Conservation (phyloP, 495 filamentous ascomycete genomes). For the Hypoxylon rickii region DNA sequence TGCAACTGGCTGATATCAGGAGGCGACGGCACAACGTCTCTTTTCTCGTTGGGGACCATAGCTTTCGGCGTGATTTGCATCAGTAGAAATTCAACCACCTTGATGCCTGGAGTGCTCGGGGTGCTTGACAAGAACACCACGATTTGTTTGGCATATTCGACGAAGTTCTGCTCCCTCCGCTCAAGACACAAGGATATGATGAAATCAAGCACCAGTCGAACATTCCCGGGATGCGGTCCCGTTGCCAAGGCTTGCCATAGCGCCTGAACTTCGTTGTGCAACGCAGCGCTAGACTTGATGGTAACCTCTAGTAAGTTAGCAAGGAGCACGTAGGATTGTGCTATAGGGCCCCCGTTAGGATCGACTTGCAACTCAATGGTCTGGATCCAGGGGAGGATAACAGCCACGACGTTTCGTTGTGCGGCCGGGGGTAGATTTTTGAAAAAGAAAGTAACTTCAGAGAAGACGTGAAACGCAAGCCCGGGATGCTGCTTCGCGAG, state of each 20-base stretch:
- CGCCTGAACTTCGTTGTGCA: slow-evolving; percentile 97
- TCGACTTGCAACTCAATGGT: slow-evolving; percentile 92
- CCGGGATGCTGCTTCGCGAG: slow-evolving; percentile 88
- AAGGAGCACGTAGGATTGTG: slow-evolving; percentile 90
- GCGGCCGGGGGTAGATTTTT: slow-evolving; percentile 76
- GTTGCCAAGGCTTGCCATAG: slow-evolving; percentile 97
- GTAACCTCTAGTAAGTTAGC: slow-evolving; percentile 97
- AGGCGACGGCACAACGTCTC: slow-evolving; percentile 70
- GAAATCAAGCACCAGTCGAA: slow-evolving; percentile 91
- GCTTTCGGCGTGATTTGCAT: slow-evolving; percentile 86
- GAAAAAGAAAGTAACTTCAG: slow-evolving; percentile 91
- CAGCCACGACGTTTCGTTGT: slow-evolving; percentile 92
- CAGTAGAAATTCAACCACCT: slow-evolving; percentile 91
- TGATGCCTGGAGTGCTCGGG: slow-evolving; percentile 73
- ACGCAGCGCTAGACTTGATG: slow-evolving; percentile 79
- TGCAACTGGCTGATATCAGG: slow-evolving; percentile 70
- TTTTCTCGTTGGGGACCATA: slow-evolving; percentile 84
- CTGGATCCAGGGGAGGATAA: slow-evolving; percentile 95
- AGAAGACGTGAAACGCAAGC: slow-evolving; percentile 89
- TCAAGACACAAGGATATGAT: slow-evolving; percentile 93
- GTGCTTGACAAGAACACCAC: slow-evolving; percentile 94
- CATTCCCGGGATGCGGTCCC: slow-evolving; percentile 92
- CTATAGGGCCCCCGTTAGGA: slow-evolving; percentile 87
- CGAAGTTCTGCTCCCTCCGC: slow-evolving; percentile 93
- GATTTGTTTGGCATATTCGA: slow-evolving; percentile 96